Conservation (phyloP, 176 grass and related monocot genomes). For the bread wheat (Triticum aestivum) region DNA sequence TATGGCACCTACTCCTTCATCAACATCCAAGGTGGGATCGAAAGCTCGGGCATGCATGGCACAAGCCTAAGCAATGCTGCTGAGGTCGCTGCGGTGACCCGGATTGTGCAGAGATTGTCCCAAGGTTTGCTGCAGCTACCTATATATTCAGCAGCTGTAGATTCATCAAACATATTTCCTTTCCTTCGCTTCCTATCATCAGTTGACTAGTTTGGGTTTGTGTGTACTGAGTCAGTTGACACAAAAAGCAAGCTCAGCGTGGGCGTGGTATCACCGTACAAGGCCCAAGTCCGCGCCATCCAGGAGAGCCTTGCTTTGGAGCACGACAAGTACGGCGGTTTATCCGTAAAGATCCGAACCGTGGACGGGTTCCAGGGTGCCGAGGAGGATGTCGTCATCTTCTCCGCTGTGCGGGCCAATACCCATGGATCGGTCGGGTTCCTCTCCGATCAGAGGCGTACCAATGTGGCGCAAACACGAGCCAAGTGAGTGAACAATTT, state of each 20-base stretch:
- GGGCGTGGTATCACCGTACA: conserved; percentile 56
- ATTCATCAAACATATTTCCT: background rate
- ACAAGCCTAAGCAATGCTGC: background rate
- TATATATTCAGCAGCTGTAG: background rate
- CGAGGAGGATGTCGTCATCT: conserved; percentile 65
- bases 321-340: background rate
- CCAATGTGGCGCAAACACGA: conserved; percentile 53
- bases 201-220: background rate
- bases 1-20: conserved; percentile 70
- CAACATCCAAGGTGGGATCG: conserved; percentile 41
- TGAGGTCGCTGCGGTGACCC: background rate
- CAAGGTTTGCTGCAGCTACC: conserved; percentile 26
- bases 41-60: background rate
- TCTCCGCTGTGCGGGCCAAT: conserved; percentile 62
- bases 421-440: conserved; percentile 43
- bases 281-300: conserved; percentile 41
- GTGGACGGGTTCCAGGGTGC: conserved; percentile 75
- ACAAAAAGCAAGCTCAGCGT: background rate
- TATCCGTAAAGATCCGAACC: conserved; percentile 53
- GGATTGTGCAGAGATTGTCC: conserved; percentile 27
- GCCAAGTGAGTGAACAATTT: conserved; percentile 39
- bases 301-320: conserved; percentile 34
- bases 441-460: conserved; percentile 35
- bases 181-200: background rate
- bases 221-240: background rate